These are phyloP conservation scores for Penicillium olsonii DNA, from an alignment of 2,329 filamentous ascomycete genomes.

Conservation along the genomic window DNA sequence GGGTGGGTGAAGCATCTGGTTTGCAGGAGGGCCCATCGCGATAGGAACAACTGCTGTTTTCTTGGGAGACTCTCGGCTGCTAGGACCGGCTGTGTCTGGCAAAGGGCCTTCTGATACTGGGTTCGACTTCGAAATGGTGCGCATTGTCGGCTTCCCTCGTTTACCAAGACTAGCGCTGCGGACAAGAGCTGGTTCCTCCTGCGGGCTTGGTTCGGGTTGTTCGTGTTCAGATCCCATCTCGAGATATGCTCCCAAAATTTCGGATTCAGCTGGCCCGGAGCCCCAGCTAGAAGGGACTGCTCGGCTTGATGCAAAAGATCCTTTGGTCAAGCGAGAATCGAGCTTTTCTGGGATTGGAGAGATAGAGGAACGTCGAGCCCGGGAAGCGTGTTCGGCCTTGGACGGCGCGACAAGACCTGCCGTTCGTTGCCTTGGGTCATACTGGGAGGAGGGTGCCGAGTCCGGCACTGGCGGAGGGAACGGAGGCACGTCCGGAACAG, in stretches of 20 bases:
- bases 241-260: conserved; percentile 45
- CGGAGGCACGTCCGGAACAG: conserved; percentile 33
- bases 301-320: conserved; percentile 69
- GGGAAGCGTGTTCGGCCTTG: conserved; percentile 45
- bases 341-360: conserved; percentile 76
- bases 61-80: conserved; percentile 3
- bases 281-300: conserved; percentile 71
- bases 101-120: conserved; percentile 22
- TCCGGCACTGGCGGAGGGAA: conserved; percentile 21
- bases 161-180: conserved; percentile 48
- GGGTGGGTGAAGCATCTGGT: conserved; percentile 4
- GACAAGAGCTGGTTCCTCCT: conserved; percentile 33
- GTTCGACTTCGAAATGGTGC: conserved; percentile 39
- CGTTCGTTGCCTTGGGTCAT: conserved; percentile 28
- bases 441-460: conserved; percentile 21
- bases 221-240: conserved; percentile 31
- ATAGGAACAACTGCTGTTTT: conserved; percentile 1
- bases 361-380: conserved; percentile 65
- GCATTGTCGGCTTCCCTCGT: conserved; percentile 43
- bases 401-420: conserved; percentile 34
- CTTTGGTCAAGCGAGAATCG: conserved; percentile 49
- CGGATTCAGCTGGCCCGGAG: conserved; percentile 49
- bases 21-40: conserved; percentile 3
- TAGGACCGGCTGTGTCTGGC: conserved; percentile 10
- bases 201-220: conserved; percentile 12